phyloP scores from a whole-genome alignment of 2,329 filamentous ascomycete species.

The Pestalotiopsis sp. region DNA sequence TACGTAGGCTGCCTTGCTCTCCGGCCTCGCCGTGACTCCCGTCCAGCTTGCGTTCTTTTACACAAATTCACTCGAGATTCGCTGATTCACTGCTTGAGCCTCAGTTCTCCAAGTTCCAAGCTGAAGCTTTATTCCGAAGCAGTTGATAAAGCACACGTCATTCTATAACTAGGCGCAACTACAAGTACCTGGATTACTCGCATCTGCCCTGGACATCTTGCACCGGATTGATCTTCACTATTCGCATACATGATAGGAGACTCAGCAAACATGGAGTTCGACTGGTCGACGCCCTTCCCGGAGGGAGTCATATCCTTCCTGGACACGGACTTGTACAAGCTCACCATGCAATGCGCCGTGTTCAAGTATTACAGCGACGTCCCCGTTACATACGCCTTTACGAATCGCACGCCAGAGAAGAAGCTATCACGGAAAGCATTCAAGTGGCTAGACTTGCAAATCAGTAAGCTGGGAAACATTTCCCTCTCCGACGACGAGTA shows the following conservation, averaged over 20 bases:
- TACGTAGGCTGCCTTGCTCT: not conserved
- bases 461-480: slow-evolving; percentile 82
- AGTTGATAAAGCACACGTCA: not conserved
- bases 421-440: slow-evolving; percentile 83
- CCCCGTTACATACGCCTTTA: slow-evolving; percentile 89
- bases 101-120: not conserved
- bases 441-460: slow-evolving; percentile 82
- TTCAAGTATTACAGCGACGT: slow-evolving; percentile 86
- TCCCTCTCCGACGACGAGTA: slow-evolving; percentile 79
- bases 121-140: not conserved
- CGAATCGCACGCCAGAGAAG: slow-evolving; percentile 93
- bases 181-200: not conserved
- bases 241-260: not conserved
- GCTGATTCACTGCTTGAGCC: not conserved
- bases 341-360: slow-evolving; percentile 98
- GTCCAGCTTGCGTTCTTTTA: not conserved
- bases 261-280: slow-evolving; percentile 60
- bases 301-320: slow-evolving; percentile 82
- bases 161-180: not conserved
- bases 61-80: not conserved
- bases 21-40: not conserved
- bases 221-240: not conserved
- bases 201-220: not conserved
- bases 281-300: slow-evolving; percentile 67
- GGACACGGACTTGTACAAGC: slow-evolving; percentile 87